These are phyloP conservation scores for Echites panduratus DNA, from an alignment of 257 asterid genomes.

Conservation along the genomic window DNA sequence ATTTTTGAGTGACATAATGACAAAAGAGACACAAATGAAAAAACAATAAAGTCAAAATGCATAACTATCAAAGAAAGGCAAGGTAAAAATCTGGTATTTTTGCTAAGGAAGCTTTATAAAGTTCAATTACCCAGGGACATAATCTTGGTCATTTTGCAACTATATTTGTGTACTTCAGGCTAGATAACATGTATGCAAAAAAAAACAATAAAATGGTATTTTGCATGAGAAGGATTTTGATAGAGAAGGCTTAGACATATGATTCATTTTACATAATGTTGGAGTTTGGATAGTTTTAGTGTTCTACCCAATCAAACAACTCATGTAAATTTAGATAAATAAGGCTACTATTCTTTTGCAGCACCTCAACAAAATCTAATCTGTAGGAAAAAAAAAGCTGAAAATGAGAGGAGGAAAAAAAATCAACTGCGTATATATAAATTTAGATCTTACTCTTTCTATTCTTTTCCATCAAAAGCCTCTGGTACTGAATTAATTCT, in stretches of 20 bases:
- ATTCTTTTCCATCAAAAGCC: too few relatives aligned
- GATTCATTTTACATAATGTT: not conserved
- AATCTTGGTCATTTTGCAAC: not conserved
- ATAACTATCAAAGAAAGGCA: too few relatives aligned
- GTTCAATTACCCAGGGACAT: not conserved
- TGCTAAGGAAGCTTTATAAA: not conserved
- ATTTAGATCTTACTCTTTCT: slow-evolving; percentile 49
- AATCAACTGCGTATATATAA: not conserved
- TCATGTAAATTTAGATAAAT: not conserved
- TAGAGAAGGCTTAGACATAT: not conserved
- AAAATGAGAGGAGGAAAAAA: not conserved
- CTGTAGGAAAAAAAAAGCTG: not conserved
- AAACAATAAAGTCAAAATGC: too few relatives aligned
- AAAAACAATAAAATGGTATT: not conserved
- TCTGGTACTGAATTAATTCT: too few relatives aligned
- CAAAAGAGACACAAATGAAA: too few relatives aligned
- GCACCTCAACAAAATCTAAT: not conserved
- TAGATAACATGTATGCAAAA: not conserved
- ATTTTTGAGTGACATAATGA: too few relatives aligned
- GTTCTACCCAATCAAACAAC: not conserved
- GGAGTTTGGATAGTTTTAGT: not conserved
- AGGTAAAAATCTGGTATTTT: not conserved
- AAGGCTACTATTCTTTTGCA: not conserved
- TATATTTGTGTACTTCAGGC: not conserved
- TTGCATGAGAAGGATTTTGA: not conserved